A percentile compares a stretch with the other conserved stretches of the same genome.
Evolutionary conservation across 352 stramenopile genomes (phyloP).

Genomic region (Halophytophthora polymorphica): DNA sequence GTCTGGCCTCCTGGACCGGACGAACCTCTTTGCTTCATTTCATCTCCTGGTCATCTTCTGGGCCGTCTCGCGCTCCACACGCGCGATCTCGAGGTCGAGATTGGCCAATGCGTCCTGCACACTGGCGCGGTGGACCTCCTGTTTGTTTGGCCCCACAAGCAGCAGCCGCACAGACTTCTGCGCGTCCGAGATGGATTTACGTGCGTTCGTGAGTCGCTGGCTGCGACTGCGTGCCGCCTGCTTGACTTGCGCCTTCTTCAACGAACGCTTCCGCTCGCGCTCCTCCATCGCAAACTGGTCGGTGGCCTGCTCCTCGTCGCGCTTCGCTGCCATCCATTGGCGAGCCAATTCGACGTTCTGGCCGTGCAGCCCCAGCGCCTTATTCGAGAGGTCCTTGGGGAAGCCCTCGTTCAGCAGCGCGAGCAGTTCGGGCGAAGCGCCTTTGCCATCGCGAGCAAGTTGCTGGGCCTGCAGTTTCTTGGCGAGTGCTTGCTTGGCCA

Average conservation of each 20-base stretch:
- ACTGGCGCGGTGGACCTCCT: slow-evolving; percentile 23
- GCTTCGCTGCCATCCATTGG: slow-evolving; percentile 26
- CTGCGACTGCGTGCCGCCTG: too few relatives aligned
- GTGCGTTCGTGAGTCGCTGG: slow-evolving; percentile 10
- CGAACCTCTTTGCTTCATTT: too few relatives aligned
- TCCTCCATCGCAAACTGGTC: background rate
- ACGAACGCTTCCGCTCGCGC: slow-evolving; percentile 8
- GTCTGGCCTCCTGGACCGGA: too few relatives aligned
- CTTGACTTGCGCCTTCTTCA: slow-evolving; percentile 12
- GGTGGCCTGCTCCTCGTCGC: slow-evolving; percentile 16
- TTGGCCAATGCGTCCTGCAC: slow-evolving; percentile 34
- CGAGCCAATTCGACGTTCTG: slow-evolving; percentile 29
- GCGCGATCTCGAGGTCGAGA: slow-evolving; percentile 34
- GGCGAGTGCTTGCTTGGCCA: slow-evolving; percentile 23
- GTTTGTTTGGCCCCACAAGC: slow-evolving; percentile 20
- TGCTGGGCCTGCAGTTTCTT: slow-evolving; percentile 22
- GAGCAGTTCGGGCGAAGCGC: slow-evolving; percentile 30
- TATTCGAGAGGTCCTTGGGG: slow-evolving; percentile 30
- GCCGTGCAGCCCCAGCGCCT: slow-evolving; percentile 33
- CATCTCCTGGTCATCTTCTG: too few relatives aligned
- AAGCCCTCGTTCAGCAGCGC: slow-evolving; percentile 35
- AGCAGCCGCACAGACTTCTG: slow-evolving; percentile 23
- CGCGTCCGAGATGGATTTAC: background rate
- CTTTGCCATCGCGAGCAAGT: slow-evolving; percentile 27
- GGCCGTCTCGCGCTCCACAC: slow-evolving; percentile 23